Conservation (phyloP, 75 land plant species). For the Gnetum montanum region DNA sequence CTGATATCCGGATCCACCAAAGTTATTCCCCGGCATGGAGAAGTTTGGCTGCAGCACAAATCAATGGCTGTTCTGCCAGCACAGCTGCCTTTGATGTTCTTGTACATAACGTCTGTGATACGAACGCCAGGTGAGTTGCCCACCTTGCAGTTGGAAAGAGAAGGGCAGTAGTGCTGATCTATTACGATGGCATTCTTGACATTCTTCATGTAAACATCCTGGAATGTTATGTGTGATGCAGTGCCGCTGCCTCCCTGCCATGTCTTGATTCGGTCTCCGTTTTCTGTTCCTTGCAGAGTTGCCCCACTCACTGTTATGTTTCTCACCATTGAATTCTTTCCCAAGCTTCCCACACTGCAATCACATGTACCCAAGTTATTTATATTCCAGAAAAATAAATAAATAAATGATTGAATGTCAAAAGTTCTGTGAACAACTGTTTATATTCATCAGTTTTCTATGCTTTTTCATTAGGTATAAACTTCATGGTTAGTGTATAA, state of each 20-base stretch:
- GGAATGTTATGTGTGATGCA: neutral
- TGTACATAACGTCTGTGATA: conserved; percentile 14
- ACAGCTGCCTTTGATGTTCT: conserved; percentile 14
- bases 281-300: neutral
- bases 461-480: too few species aligned
- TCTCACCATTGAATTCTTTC: neutral
- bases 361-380: too few species aligned
- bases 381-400: too few species aligned
- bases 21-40: conserved; percentile 13
- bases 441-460: too few species aligned
- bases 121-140: conserved; percentile 3
- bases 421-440: too few species aligned
- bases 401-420: too few species aligned
- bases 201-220: conserved; percentile 7
- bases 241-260: conserved; percentile 7
- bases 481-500: too few species aligned
- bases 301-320: neutral
- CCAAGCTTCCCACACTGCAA: neutral
- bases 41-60: conserved; percentile 2
- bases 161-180: conserved; percentile 11
- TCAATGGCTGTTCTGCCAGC: conserved; percentile 1
- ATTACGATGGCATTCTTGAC: conserved; percentile 6
- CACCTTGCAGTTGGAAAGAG: conserved; percentile 1
- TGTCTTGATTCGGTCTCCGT: neutral
- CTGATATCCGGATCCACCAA: too few species aligned